Conservation (phyloP, 306 rosid species). For the Chamaecrista fasciculata region DNA sequence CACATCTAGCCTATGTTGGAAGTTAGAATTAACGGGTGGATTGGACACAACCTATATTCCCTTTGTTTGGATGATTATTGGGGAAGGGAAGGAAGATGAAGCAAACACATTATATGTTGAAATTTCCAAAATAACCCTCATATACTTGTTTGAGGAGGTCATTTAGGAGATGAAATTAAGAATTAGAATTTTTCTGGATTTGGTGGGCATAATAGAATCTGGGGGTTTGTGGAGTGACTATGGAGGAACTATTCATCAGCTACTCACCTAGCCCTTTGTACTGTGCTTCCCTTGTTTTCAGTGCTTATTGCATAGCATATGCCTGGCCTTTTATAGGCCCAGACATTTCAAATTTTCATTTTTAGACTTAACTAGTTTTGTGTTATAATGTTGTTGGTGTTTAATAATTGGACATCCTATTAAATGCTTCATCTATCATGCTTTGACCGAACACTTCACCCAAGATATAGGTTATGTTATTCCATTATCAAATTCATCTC, state of each 20-base stretch:
- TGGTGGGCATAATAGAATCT: not conserved
- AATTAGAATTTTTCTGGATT: not conserved
- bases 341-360: too few relatives aligned
- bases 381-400: not conserved
- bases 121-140: not conserved
- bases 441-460: not conserved
- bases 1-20: not conserved
- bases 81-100: not conserved
- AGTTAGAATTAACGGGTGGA: not conserved
- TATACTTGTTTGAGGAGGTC: not conserved
- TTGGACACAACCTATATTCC: not conserved
- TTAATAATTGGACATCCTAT: not conserved
- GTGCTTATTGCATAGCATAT: too few relatives aligned
- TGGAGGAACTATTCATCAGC: too few relatives aligned
- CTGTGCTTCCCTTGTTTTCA: too few relatives aligned
- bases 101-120: not conserved
- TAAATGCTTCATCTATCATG: not conserved
- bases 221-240: not conserved
- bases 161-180: not conserved
- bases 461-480: not conserved
- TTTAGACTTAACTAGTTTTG: too few relatives aligned
- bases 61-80: not conserved
- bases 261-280: too few relatives aligned
- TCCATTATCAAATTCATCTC: not conserved
- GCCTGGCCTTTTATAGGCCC: too few relatives aligned